A percentile compares a stretch with the other conserved stretches of the same genome.
Evolutionary conservation across 2,329 filamentous ascomycete genomes (phyloP).

Genomic region (Colletotrichum coccodes): DNA sequence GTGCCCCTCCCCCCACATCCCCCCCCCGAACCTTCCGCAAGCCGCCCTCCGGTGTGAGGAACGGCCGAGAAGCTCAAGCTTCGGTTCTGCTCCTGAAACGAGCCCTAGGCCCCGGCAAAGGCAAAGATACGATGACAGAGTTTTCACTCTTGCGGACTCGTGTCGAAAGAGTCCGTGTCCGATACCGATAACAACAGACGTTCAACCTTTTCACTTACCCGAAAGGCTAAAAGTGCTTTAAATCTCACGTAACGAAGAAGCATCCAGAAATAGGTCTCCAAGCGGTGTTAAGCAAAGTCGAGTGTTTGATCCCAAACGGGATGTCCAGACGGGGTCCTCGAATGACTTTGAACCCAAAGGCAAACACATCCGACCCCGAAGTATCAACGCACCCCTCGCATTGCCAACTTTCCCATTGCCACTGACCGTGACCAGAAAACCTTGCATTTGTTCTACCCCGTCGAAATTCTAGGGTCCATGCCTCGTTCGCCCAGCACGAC

Average conservation of each 20-base stretch:
- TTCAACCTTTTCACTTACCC: conserved; percentile 14
- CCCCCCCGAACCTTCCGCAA: conserved; percentile 1
- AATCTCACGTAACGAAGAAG: background rate
- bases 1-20: background rate
- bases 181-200: conserved; percentile 8
- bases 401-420: conserved; percentile 6
- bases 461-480: conserved; percentile 8
- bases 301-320: background rate
- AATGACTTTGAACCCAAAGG: background rate
- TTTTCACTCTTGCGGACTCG: conserved; percentile 14
- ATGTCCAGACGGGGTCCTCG: background rate
- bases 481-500: background rate
- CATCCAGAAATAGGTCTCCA: background rate
- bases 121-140: background rate
- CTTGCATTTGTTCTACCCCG: conserved; percentile 6
- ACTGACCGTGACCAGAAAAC: conserved; percentile 2
- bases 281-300: background rate
- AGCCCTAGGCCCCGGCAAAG: background rate
- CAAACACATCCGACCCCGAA: background rate
- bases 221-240: conserved; percentile 14
- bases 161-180: conserved; percentile 3
- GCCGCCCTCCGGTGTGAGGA: background rate
- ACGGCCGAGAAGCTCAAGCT: conserved; percentile 22
- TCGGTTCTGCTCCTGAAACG: conserved; percentile 23
- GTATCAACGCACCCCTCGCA: background rate